Conservation (phyloP, 371 early-diverging fungal genomes). For the Batkoa obscura region DNA sequence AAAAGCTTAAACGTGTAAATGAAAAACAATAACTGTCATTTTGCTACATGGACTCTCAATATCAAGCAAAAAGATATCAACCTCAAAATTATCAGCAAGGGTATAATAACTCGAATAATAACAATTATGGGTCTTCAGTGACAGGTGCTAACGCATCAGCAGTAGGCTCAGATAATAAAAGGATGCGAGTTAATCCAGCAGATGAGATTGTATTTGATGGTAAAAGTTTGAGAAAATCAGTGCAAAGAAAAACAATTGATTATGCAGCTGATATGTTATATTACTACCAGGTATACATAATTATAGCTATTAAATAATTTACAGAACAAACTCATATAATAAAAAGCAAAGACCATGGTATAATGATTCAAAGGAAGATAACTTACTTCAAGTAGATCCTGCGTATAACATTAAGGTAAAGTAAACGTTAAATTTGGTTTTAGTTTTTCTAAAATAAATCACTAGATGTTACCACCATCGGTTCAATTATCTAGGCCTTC, state of each 20-base stretch:
- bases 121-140: too few relatives aligned
- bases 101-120: too few relatives aligned
- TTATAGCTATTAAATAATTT: neutral
- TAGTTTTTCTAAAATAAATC: neutral
- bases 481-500: constrained; percentile 1
- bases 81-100: too few relatives aligned
- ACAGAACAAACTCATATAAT: constrained; percentile 5
- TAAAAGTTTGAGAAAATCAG: constrained; percentile 87
- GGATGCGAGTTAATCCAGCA: neutral
- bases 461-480: constrained; percentile 4
- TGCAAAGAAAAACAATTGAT: constrained; percentile 90
- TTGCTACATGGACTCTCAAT: too few relatives aligned
- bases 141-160: too few relatives aligned
- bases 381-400: constrained; percentile 59
- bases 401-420: constrained; percentile 74
- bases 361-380: constrained; percentile 34
- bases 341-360: constrained; percentile 33
- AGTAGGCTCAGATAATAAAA: neutral
- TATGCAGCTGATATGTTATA: constrained; percentile 74
- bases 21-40: too few relatives aligned
- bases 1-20: too few relatives aligned
- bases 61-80: too few relatives aligned
- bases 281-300: constrained; percentile 44
- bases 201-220: constrained; percentile 48
- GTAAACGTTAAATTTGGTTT: neutral